These are phyloP conservation scores for Hypoxylon sp. DNA, from an alignment of 2,329 filamentous ascomycete genomes.

Conservation along the genomic window DNA sequence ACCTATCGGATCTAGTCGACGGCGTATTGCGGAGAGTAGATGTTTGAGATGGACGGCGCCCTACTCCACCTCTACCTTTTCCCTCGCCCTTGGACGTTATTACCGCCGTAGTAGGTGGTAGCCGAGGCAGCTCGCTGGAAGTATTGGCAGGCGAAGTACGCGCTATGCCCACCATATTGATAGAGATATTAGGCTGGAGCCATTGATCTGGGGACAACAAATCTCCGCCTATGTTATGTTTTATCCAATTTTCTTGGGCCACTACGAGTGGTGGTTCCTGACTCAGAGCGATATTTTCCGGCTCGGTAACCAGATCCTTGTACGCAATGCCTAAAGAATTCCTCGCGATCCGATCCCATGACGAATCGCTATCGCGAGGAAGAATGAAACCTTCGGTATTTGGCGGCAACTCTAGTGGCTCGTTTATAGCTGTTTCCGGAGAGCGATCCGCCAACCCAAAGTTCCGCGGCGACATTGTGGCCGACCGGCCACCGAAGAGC, in stretches of 20 bases:
- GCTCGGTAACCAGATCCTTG: conserved; percentile 46
- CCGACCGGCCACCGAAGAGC: conserved; percentile 49
- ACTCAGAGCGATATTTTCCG: conserved; percentile 12
- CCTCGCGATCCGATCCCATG: conserved; percentile 49
- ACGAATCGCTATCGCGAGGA: conserved; percentile 43
- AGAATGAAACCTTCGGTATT: conserved; percentile 23
- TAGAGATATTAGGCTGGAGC: conserved; percentile 41
- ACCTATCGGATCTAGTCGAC: conserved; percentile 38
- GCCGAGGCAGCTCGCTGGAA: conserved; percentile 42
- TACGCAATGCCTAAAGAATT: conserved; percentile 53
- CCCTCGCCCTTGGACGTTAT: conserved; percentile 35
- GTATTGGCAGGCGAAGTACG: conserved; percentile 32
- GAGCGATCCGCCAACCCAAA: conserved; percentile 36
- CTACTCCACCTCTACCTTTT: conserved; percentile 27
- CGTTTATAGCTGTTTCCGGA: conserved; percentile 24
- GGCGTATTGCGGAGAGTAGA: conserved; percentile 41
- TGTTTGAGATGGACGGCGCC: conserved; percentile 30
- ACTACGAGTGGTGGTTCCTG: conserved; percentile 18
- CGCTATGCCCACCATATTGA: conserved; percentile 38
- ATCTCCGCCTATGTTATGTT: conserved; percentile 36
- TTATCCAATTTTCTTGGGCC: conserved; percentile 46
- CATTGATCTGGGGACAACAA: conserved; percentile 48
- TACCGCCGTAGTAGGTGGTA: conserved; percentile 34
- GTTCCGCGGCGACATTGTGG: conserved; percentile 49
- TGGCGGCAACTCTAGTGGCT: conserved; percentile 33